These are phyloP conservation scores for Cladosporium phlei DNA, from an alignment of 2,329 filamentous ascomycete species.

Conservation along the genomic window DNA sequence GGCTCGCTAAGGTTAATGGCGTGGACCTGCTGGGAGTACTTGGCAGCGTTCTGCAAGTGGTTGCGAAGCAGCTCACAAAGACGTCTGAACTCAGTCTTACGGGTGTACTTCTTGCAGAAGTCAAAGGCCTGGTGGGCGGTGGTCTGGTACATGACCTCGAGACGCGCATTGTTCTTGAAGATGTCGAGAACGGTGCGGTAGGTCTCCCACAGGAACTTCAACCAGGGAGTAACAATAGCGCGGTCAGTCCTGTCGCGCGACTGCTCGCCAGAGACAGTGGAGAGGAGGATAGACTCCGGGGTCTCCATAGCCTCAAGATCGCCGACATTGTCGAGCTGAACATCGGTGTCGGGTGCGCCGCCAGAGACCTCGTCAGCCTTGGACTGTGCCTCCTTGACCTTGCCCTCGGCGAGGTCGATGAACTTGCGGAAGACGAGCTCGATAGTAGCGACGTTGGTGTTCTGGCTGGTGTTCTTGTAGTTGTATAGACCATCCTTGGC, in stretches of 20 bases:
- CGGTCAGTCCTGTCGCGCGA: conserved; percentile 95
- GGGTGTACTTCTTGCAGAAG: conserved; percentile 95
- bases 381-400: conserved; percentile 90
- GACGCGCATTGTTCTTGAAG: conserved; percentile 94
- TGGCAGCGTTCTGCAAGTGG: conserved; percentile 97
- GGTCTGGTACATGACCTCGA: conserved; percentile 97
- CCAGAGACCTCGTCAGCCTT: conserved; percentile 95
- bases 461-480: conserved; percentile 99
- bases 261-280: conserved; percentile 96
- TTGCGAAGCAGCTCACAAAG: conserved; percentile 97
- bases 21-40: conserved; percentile 98
- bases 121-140: conserved; percentile 98
- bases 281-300: conserved; percentile 94
- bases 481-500: conserved; percentile 99
- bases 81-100: conserved; percentile 98
- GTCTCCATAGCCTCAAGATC: conserved; percentile 97
- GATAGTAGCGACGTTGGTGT: conserved; percentile 96
- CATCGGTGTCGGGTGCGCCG: conserved; percentile 68
- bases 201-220: conserved; percentile 99
- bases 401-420: conserved; percentile 92
- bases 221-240: conserved; percentile 96
- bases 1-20: conserved; percentile 98
- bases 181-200: conserved; percentile 98
- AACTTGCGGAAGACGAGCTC: conserved; percentile 97
- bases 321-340: conserved; percentile 72